Percentiles rank a stretch among this genome's conserved stretches.
Evolutionary conservation across 768 basidiomycete genomes (phyloP).

Genomic region (Lactifluus pinguis): DNA sequence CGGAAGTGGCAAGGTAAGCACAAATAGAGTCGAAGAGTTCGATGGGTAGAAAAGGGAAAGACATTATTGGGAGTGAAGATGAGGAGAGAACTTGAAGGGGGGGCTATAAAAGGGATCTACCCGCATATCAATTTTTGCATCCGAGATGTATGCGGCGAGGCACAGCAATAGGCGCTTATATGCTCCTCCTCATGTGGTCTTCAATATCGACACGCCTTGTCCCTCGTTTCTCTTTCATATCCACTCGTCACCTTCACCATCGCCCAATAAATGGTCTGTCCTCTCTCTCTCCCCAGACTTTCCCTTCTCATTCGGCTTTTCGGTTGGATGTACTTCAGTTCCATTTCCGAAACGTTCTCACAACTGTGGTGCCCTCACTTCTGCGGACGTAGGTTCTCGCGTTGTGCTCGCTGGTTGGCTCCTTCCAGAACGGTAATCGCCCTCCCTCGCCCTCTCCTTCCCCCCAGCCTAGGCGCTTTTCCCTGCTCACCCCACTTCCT

Average conservation of each 20-base stretch:
- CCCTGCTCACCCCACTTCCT: slow-evolving; percentile 24
- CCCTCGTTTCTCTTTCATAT: background rate
- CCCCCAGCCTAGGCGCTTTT: background rate
- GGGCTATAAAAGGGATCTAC: background rate
- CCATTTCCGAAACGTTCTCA: slow-evolving; percentile 24
- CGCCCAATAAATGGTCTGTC: background rate
- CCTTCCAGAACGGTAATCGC: slow-evolving; percentile 65
- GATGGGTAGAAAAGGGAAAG: slow-evolving; percentile 40
- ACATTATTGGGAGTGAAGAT: slow-evolving; percentile 29
- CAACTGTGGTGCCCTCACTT: slow-evolving; percentile 21
- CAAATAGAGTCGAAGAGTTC: slow-evolving; percentile 55
- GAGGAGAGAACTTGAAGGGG: background rate
- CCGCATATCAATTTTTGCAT: background rate
- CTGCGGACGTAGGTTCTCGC: slow-evolving; percentile 16
- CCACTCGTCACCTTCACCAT: background rate
- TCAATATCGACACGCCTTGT: background rate
- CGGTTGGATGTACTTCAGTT: slow-evolving; percentile 13
- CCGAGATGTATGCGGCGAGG: background rate
- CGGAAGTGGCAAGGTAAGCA: slow-evolving; percentile 21
- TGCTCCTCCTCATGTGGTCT: background rate
- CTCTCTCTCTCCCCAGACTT: background rate
- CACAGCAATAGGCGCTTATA: background rate
- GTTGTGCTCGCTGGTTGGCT: slow-evolving; percentile 81
- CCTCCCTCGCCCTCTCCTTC: slow-evolving; percentile 11
- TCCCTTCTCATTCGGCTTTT: slow-evolving; percentile 6